Conservation (phyloP, 139 green algal species). For the Chlorella sp. region DNA sequence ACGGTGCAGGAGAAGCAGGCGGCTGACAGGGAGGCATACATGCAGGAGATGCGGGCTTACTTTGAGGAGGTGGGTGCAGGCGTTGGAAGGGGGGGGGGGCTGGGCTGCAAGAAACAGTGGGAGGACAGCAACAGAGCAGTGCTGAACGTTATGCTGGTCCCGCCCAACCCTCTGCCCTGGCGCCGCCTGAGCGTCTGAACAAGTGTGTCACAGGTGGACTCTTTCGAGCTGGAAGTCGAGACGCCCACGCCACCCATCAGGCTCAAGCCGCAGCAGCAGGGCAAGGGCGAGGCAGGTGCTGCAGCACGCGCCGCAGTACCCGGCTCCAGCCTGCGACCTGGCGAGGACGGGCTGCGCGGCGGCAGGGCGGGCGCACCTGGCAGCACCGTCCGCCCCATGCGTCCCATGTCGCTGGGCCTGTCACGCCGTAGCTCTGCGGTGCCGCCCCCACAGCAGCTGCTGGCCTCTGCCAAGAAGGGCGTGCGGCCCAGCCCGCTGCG, state of each 20-base stretch:
- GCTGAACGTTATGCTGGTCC: background rate
- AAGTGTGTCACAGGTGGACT: slow-evolving; percentile 48
- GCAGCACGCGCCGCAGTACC: background rate
- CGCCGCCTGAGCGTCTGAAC: background rate
- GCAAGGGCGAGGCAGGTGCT: background rate
- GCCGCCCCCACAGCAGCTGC: background rate
- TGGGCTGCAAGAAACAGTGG: background rate
- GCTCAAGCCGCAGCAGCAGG: background rate
- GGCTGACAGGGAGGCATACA: background rate
- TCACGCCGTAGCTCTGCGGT: slow-evolving; percentile 35
- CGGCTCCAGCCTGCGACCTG: background rate
- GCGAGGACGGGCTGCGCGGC: background rate
- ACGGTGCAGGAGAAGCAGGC: background rate
- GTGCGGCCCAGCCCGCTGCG: no score
- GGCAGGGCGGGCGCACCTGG: slow-evolving; percentile 3
- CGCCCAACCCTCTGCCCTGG: background rate
- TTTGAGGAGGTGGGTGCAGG: slow-evolving; percentile 30
- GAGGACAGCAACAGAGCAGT: background rate
- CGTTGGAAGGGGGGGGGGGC: background rate
- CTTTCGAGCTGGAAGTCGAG: slow-evolving; percentile 60
- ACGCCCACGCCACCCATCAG: slow-evolving; percentile 25
- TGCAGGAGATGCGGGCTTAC: slow-evolving; percentile 29
- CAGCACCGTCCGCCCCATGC: slow-evolving; percentile 1
- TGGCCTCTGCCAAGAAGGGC: slow-evolving; percentile 23
- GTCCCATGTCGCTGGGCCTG: slow-evolving; percentile 32